Evolutionary conservation across 2,329 filamentous ascomycete genomes (phyloP).

Genomic region (Colletotrichum lentis): DNA sequence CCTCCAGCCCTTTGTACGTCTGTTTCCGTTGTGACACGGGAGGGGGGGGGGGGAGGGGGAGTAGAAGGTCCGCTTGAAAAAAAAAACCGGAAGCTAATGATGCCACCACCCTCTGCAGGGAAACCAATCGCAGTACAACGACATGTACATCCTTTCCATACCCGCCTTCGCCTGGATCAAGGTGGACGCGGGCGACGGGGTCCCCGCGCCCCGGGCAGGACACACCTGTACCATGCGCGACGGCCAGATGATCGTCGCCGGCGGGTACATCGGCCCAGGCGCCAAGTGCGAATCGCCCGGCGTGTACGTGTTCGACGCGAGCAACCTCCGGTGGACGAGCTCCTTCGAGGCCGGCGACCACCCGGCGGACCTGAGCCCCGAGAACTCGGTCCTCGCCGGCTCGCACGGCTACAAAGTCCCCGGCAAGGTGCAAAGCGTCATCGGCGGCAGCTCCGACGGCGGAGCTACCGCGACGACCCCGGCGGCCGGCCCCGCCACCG

Average conservation of each 20-base stretch:
- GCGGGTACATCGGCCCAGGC: conserved; percentile 71
- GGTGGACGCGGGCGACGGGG: conserved; percentile 60
- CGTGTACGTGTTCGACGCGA: conserved; percentile 77
- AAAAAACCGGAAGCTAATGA: conserved; percentile 15
- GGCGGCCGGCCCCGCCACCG: conserved; percentile 67
- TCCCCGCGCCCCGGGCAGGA: conserved; percentile 69
- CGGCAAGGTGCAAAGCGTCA: conserved; percentile 65
- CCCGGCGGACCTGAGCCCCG: conserved; percentile 55
- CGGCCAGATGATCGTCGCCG: conserved; percentile 74
- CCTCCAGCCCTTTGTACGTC: conserved; percentile 65
- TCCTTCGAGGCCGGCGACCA: conserved; percentile 67
- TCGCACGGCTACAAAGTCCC: conserved; percentile 74
- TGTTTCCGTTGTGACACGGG: too few species aligned
- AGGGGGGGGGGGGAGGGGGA: too few species aligned
- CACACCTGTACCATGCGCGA: conserved; percentile 76
- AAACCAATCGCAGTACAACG: conserved; percentile 67
- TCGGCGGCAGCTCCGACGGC: conserved; percentile 67
- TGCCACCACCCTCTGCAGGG: conserved; percentile 46
- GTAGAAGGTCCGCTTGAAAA: not conserved
- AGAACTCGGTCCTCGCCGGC: conserved; percentile 62
- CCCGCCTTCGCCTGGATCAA: conserved; percentile 78
- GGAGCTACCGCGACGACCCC: conserved; percentile 74
- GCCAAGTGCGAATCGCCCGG: conserved; percentile 72
- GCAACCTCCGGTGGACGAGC: conserved; percentile 68
- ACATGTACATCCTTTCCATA: conserved; percentile 78